phyloP scores from a whole-genome alignment of 768 basidiomycete genomes.

The Termitomyces sp. region DNA sequence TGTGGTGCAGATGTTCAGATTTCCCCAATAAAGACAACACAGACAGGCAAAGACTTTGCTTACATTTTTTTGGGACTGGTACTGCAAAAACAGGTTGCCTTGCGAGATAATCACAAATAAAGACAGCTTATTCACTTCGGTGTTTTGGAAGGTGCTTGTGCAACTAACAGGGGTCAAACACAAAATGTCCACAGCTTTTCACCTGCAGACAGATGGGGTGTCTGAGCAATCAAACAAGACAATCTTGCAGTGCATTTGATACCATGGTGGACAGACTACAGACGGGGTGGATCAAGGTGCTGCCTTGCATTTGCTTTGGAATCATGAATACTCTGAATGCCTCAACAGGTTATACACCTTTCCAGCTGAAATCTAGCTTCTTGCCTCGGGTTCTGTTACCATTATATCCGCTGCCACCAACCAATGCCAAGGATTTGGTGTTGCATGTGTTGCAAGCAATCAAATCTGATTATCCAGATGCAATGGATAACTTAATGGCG shows the following conservation, averaged over 20 bases:
- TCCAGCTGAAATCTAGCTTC: slow-evolving; percentile 18
- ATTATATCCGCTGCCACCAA: slow-evolving; percentile 9
- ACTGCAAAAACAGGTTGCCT: slow-evolving; percentile 33
- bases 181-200: slow-evolving; percentile 31
- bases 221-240: slow-evolving; percentile 27
- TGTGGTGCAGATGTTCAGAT: slow-evolving; percentile 19
- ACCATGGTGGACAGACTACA: not conserved
- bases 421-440: slow-evolving; percentile 19
- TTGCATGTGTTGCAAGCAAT: no score
- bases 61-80: slow-evolving; percentile 27
- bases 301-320: slow-evolving; percentile 23
- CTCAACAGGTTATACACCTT: slow-evolving; percentile 24
- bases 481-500: not conserved
- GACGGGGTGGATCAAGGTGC: slow-evolving; percentile 21
- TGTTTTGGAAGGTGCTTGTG: slow-evolving; percentile 25
- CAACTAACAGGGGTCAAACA: slow-evolving; percentile 17
- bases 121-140: slow-evolving; percentile 24
- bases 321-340: slow-evolving; percentile 28
- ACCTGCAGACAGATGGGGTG: slow-evolving; percentile 31
- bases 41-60: slow-evolving; percentile 18
- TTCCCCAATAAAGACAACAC: slow-evolving; percentile 1
- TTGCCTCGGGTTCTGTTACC: not conserved
- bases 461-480: slow-evolving; percentile 19
- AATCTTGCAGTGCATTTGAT: slow-evolving; percentile 8
- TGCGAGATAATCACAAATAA: slow-evolving; percentile 1